Percentiles rank a stretch among this genome's conserved stretches.
Conservation (phyloP, 2,329 filamentous ascomycete species). For the Cladophialophora immunda region DNA sequence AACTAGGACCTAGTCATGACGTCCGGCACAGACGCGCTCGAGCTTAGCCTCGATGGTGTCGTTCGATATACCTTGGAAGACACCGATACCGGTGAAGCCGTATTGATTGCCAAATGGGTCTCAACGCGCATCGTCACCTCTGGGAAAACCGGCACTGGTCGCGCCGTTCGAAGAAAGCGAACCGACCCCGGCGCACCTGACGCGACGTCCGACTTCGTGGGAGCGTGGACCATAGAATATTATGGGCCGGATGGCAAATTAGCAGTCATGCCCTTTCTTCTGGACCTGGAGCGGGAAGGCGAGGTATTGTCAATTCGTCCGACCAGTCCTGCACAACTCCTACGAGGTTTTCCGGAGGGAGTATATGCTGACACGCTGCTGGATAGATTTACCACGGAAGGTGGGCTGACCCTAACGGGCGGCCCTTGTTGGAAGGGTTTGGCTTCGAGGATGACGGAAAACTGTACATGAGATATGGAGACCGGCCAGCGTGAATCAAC, state of each 20-base stretch:
- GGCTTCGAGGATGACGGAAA: background rate
- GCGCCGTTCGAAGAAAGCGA: background rate
- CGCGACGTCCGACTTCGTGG: background rate
- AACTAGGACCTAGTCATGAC: background rate
- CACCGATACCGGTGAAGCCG: background rate
- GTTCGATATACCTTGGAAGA: background rate
- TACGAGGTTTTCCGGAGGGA: background rate
- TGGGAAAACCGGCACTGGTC: background rate
- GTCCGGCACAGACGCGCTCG: background rate
- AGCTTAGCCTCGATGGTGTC: background rate
- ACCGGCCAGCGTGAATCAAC: background rate
- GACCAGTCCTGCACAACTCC: background rate
- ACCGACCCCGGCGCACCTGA: background rate
- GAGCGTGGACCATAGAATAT: background rate
- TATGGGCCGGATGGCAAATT: background rate
- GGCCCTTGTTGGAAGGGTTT: background rate
- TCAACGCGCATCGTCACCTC: background rate
- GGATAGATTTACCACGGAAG: slow-evolving; percentile 1
- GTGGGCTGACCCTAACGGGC: background rate
- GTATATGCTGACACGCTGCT: background rate
- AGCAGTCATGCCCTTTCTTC: background rate
- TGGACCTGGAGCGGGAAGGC: background rate
- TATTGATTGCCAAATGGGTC: background rate
- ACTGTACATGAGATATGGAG: slow-evolving; percentile 7
- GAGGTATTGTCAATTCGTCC: background rate